phyloP scores from a whole-genome alignment of 257 asterid genomes.

The Solanum chilense region DNA sequence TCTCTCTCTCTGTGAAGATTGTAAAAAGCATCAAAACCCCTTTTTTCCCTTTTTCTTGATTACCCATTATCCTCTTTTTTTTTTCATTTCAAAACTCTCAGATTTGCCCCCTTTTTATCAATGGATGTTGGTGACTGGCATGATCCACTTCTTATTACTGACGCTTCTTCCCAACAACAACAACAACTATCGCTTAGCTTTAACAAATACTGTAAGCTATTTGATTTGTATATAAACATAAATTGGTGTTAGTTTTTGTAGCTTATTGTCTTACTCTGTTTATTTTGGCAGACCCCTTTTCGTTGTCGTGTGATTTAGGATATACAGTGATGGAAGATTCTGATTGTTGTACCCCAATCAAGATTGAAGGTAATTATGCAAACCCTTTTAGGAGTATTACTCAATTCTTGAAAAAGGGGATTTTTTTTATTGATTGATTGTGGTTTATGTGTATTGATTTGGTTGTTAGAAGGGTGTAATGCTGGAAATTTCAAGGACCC shows the following conservation, averaged over 20 bases:
- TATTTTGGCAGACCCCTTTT: slow-evolving; percentile 33
- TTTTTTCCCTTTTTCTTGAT: not conserved
- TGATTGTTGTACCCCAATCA: slow-evolving; percentile 21
- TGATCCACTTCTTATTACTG: slow-evolving; percentile 75
- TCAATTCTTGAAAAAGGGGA: not conserved
- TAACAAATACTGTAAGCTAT: slow-evolving; percentile 25
- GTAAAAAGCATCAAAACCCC: not conserved
- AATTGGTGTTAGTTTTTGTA: not conserved
- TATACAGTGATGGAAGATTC: slow-evolving; percentile 3
- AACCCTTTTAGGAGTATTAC: not conserved
- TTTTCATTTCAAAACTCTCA: slow-evolving; percentile 30
- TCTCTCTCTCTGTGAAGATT: not conserved
- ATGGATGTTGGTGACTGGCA: slow-evolving; percentile 50
- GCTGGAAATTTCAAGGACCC: not conserved
- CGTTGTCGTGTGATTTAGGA: not conserved
- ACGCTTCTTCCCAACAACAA: slow-evolving; percentile 35
- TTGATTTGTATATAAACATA: not conserved
- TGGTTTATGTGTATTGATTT: not conserved
- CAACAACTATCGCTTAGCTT: not conserved
- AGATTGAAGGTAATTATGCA: slow-evolving; percentile 35
- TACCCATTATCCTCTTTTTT: not conserved
- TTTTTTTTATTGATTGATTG: not conserved
- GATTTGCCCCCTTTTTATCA: slow-evolving; percentile 16
- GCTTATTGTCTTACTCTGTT: not conserved
- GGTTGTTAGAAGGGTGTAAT: not conserved